Evolutionary conservation across 2,329 filamentous ascomycete genomes (phyloP), one percentile per base, ranked within the genome.

Genomic region (Ophiostoma fasciatum): DNA sequence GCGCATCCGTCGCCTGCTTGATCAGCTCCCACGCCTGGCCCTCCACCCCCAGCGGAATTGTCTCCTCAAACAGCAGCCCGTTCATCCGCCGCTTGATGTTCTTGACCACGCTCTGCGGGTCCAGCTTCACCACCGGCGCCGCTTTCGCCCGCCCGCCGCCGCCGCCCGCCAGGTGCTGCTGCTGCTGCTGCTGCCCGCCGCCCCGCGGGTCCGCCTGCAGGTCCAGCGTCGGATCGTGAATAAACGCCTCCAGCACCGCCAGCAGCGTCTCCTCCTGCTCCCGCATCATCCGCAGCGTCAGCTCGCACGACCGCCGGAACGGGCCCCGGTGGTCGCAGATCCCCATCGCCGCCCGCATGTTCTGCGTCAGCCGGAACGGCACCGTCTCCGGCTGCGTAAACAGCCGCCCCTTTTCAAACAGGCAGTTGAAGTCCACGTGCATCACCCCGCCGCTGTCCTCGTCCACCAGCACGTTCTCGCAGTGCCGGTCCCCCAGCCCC

Each of bases 341-440:
- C 5, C 90, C 90, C 76, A 98, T 96, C 10, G 90, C 92, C 45
- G 93, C 83, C 25, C 92, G 74, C 88, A 98, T 96, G 59, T 98
- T 98, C 65, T 94, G 88, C 4, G 90, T 98, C 28, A 98, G 68
- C 13, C 92, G 81, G 66, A 98, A 99, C 2, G 90, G 92, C 1
- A 98, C 90, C 21, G 81, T 68, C 57, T 99, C 90, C 0, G 90
- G 88, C 56, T 92, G 93, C 43, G 85, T 79, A 53, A 98, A 96
- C 0, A 87, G 94, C 28, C 88, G 71, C 2, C 90, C 90, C 52
- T 98, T 98, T 63, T 98, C 92, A 55, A 99, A 99, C 5, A 98
- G 74, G 57, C 92, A 98, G 60, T 98, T 98, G 68, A 99, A 98
- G 59, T 98, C 90, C 31, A 99, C 92, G 57, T 99, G 90, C 57